Base-by-base conservation (phyloP, 1,284 basidiomycete genomes). In the Inonotus hispidus region DNA sequence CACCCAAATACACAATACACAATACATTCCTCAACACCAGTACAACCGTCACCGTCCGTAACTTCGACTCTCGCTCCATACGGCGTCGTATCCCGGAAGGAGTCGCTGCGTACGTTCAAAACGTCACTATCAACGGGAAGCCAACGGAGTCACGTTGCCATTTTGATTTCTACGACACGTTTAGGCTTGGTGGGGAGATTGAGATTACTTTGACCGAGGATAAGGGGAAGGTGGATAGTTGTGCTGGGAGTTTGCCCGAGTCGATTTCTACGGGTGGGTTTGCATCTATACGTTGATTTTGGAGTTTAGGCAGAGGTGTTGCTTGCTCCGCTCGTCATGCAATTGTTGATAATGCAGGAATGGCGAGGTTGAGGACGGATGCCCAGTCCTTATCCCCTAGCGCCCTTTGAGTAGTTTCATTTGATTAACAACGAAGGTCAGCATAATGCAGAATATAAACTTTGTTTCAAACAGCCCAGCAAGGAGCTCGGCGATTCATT, bases 101-200 rank as follows among this genome's bases (percentile, higher is more conserved):
- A 55, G 69, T 71, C 5, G 67, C 73, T 1, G 75, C 75, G 49
- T 77, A 76, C 68, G 76, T 77, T 45, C 67, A 71, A 60, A 71
- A 68, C 63, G 72, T 77, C 52, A 70, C 70, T 0, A 59, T 77
- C 56, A 74, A 77, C 66, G 72, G 72, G 53, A 63, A 62, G 47
- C 63, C 65, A 29, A 68, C 76, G 13, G 70, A 71, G 19, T 80
- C 80, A 25, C 75, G 81, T 29, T 88, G 85, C 68, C 82, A 86
- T 69, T 76, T 87, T 62, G 84, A 87, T 70, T 87, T 87, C 68
- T 87, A 84, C 71, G 85, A 88, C 66, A 79, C 79, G 25, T 87
- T 87, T 74, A 75, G 80, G 59, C 68, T 81, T 7, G 84, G 85
- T 10, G 85, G 83, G 3, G 79, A 86, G 23, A 75, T 87, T 21